Evolutionary conservation across 2,329 filamentous ascomycete species (phyloP), one percentile per base, ranked within the genome.

Genomic region (Beauveria bassiana): DNA sequence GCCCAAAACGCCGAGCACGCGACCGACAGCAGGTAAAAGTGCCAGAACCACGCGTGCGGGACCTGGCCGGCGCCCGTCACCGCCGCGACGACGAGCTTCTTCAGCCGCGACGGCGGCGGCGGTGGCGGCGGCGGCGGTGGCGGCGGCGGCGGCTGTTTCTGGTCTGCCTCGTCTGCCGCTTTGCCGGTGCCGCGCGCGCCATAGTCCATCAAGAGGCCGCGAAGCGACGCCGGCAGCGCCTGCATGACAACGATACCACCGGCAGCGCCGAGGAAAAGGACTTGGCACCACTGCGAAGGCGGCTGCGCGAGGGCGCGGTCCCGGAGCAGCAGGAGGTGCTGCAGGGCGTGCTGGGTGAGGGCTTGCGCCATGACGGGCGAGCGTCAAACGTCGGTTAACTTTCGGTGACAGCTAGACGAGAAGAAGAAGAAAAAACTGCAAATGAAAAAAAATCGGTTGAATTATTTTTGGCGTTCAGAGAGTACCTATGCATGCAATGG

Each of bases 21-120:
- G 5, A 92, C 75, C 3, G 90, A 93, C 42, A 86, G 72, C 59
- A 89, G 70, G 72, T 99, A 98, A 76, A 96, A 98, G 68, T 95
- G 89, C 49, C 81, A 82, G 73, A 98, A 98, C 86, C 90, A 98
- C 64, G 83, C 83, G 75, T 98, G 95, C 24, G 93, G 92, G 42
- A 97, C 88, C 70, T 84, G 83, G 66, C 75, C 75, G 56, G 65
- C 65, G 47, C 69, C 63, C 24, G 69, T 66, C 38, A 77, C 47
- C 58, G 67, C 67, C 58, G 68, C 67, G 46, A 79, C 67, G 46
- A 79, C 59, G 34, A 74, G 46, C 5, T 62, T 66, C 55, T 70
- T 61, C 22, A 76, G 56, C 26, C 59, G 38, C 51, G 34, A 12
- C 14, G 49, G 24, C 12, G 5, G 52, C 51, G 31, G 10, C 14